Evolutionary conservation across 805 yeast species (phyloP).

Genomic region (Pichia nanzhaoensis): DNA sequence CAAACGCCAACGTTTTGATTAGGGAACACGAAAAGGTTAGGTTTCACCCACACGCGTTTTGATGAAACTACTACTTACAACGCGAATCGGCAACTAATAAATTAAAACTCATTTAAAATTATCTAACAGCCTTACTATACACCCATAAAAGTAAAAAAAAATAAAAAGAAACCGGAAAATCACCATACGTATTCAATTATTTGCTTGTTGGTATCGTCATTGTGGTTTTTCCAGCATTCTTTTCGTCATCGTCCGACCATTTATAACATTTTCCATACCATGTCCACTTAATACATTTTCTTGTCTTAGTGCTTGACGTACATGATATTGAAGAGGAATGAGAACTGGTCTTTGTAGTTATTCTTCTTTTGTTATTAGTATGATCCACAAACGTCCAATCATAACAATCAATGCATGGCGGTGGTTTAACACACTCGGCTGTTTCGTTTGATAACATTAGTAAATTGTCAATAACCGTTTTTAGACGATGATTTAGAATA

Average conservation of each 20-base stretch:
- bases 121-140: too few relatives aligned
- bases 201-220: background rate
- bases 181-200: background rate
- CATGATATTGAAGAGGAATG: constrained; percentile 14
- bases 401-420: constrained; percentile 85
- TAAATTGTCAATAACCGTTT: constrained; percentile 80
- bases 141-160: background rate
- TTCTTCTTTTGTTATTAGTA: constrained; percentile 29
- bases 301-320: constrained; percentile 26
- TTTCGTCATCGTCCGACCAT: constrained; percentile 28
- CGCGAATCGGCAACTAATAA: too few relatives aligned
- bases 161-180: background rate
- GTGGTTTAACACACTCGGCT: constrained; percentile 65
- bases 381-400: constrained; percentile 74
- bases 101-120: too few relatives aligned
- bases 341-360: constrained; percentile 15
- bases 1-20: background rate
- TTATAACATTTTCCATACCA: constrained; percentile 55
- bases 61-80: background rate
- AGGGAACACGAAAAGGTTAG: too few relatives aligned
- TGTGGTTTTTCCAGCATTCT: constrained; percentile 9
- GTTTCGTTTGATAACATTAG: constrained; percentile 66
- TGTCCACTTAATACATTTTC: constrained; percentile 47
- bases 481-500: constrained; percentile 81
- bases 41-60: constrained; percentile 1